A percentile compares a stretch with the other conserved stretches of the same genome.
Evolutionary conservation across 2,329 filamentous ascomycete genomes (phyloP).

Genomic region (Exophiala mesophila): DNA sequence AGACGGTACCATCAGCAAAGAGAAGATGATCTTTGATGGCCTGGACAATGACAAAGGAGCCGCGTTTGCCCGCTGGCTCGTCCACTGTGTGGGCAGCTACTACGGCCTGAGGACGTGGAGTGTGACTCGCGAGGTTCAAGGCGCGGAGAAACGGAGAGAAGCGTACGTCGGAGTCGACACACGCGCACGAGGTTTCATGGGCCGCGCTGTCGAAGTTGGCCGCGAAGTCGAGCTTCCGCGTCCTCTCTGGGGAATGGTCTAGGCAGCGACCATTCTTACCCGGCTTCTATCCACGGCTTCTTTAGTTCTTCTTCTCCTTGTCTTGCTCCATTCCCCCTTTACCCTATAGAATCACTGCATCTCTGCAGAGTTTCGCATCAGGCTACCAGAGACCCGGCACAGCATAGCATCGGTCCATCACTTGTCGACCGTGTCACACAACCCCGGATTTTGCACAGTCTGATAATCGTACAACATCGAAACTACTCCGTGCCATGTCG

Average conservation of each 20-base stretch:
- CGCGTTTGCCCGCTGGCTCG: conserved; percentile 88
- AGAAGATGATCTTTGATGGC: conserved; percentile 74
- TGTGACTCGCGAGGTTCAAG: conserved; percentile 38
- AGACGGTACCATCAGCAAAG: conserved; percentile 45
- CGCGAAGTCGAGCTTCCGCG: conserved; percentile 29
- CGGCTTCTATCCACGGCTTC: too few relatives aligned
- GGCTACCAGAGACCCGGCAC: too few relatives aligned
- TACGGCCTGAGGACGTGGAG: conserved; percentile 85
- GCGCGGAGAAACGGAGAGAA: conserved; percentile 40
- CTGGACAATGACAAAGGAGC: conserved; percentile 69
- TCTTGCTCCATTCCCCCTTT: too few relatives aligned
- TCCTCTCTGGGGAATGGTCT: conserved; percentile 33
- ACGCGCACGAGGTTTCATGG: conserved; percentile 39
- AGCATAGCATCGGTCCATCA: too few relatives aligned
- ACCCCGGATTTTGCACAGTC: too few relatives aligned
- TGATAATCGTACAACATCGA: too few relatives aligned
- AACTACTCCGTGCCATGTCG: too few relatives aligned
- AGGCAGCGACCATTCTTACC: too few relatives aligned
- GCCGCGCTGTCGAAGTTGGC: conserved; percentile 23
- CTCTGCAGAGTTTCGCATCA: too few relatives aligned
- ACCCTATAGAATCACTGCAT: too few relatives aligned
- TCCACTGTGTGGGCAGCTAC: conserved; percentile 86
- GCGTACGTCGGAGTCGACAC: conserved; percentile 69
- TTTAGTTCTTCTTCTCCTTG: too few relatives aligned
- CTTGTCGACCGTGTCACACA: too few relatives aligned